Base-by-base conservation (phyloP, 257 asterid species). In the Salvia splendens region DNA sequence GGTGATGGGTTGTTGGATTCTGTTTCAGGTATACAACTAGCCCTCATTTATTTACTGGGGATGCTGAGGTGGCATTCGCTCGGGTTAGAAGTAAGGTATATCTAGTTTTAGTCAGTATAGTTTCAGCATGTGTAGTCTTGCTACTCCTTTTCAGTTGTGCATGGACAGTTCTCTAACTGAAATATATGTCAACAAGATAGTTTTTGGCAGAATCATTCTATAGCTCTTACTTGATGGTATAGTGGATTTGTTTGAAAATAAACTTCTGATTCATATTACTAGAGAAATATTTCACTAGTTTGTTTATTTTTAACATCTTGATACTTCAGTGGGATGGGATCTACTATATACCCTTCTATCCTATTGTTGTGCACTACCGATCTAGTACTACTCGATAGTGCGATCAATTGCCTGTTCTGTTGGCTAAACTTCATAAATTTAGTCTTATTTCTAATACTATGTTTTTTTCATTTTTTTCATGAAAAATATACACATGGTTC, bases 1-100 rank as follows among this genome's bases (percentile, higher is more conserved):
- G 51, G 47, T 70, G 56, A 50, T 56, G 48, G 12, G 69, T 35
- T 52, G 35, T 17, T 72, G 71, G 46, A 40, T 8, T 32, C 53
- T 64, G 60, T 64, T 58, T 45, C 79, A 94, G 97, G 80, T 94
- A 94, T 84, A 91, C 99, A n/a, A 94, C 99, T 68, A 91, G 99
- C 81, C 99, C 99, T 16, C 99, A 94, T 86, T 83, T 94, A 74
- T 94, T 94, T 74, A 76, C 77, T 38, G 95, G 87, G 47, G 95
- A 85, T 16, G 96, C 96, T 24, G 97, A 83, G 79, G 81, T 80
- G 69, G 99, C 99, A 35, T 94, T 88, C 15, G 73, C 91, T 77
- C 88, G 96, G 65, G 95, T 91, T 72, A 89, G 95, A 73, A 75
- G 71, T 69, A 85, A 94, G 99, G 99, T 88, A 65, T 24, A 67